phyloP scores from a whole-genome alignment of 257 asterid species.

The Solanum dulcamara region DNA sequence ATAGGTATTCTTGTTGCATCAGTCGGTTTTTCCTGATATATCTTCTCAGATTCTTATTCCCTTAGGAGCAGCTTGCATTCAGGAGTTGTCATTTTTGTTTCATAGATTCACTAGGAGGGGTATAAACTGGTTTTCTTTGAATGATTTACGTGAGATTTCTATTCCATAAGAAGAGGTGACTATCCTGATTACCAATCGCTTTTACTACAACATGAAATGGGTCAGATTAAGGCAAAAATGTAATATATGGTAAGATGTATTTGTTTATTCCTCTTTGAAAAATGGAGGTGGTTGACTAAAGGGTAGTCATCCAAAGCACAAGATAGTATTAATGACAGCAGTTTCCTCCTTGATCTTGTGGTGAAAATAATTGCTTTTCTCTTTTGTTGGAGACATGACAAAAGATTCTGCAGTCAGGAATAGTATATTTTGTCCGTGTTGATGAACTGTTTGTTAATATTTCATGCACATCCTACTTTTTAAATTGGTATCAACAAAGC shows the following conservation, averaged over 20 bases:
- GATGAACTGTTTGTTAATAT: background rate
- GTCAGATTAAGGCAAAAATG: background rate
- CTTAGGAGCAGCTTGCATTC: background rate
- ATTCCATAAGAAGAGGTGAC: background rate
- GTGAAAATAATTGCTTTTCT: background rate
- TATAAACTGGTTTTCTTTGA: background rate
- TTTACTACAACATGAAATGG: background rate
- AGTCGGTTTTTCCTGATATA: background rate
- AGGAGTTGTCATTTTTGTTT: background rate
- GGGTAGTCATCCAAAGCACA: background rate
- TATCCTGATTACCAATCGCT: background rate
- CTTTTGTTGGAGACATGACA: background rate
- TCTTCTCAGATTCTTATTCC: background rate
- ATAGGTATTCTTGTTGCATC: conserved; percentile 38
- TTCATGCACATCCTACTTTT: background rate
- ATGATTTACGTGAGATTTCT: background rate
- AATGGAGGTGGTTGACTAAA: background rate
- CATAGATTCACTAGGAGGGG: background rate
- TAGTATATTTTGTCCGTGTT: background rate
- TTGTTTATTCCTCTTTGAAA: background rate
- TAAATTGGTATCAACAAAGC: background rate
- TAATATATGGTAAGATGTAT: background rate
- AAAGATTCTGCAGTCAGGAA: background rate
- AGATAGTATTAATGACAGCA: background rate
- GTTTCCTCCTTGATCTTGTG: background rate